Base-by-base conservation (phyloP, 2,329 filamentous ascomycete species). In the Colletotrichum graminicola region DNA sequence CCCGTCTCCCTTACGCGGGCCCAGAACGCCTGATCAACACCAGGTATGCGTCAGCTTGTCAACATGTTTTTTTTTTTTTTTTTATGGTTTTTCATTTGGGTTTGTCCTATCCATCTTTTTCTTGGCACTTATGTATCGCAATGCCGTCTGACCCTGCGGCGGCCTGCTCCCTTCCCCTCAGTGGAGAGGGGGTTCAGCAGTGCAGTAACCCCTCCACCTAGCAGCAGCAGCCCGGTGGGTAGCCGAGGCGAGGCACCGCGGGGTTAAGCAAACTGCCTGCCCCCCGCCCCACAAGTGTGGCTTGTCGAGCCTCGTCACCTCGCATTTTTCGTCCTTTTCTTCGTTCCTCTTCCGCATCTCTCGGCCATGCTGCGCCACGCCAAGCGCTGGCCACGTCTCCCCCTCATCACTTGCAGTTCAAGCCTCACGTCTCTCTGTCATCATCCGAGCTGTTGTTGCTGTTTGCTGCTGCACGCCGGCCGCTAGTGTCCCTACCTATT, bases 281-380 rank as follows among this genome's bases (percentile, higher is more conserved):
- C 7, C 52, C 32, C 59, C 59, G 66, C 52, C 32, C 59, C 59
- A 69, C 34, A 60, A 69, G 52, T 72, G 69, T 72, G 69, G 69
- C 69, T 72, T 55, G 55, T 63, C 16, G 23, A 8, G 52, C 60
- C 54, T 60, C 51, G 63, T 62, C 67, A 34, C 12, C 36, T 62
- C 36, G 57, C 60, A 34, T 52, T 68, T 59, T 36, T 16, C 39
- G 52, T 59, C 45, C 36, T 47, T 32, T 43, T 51, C 36, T 6
- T 14, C 16, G 21, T 21, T 11, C 23, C 32, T 59, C 41, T 21
- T 18, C 21, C 45, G n/a, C 60, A 23, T 36, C 12, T 41, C 23
- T 51, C 26, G 57, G 34, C 23, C 12, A 36, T 10, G 3, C 8
- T 3, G 34, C 36, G 69, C 69, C 67, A 57, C 67, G 69, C 59